Conservation (phyloP, 257 asterid species). For the Parsonsia alboflavescens region DNA sequence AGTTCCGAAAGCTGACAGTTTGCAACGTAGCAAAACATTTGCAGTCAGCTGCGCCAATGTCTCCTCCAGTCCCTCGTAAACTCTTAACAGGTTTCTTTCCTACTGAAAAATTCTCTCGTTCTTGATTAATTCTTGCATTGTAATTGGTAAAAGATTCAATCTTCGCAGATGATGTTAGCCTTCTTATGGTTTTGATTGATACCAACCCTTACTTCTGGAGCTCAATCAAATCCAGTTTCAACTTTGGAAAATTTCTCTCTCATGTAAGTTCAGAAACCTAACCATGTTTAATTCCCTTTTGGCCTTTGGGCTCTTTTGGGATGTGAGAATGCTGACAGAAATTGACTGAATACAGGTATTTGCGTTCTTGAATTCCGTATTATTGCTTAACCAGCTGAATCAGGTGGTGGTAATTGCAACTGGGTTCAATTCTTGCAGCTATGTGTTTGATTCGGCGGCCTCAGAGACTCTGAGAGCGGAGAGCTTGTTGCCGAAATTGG, state of each 20-base stretch:
- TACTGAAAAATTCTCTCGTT: not conserved
- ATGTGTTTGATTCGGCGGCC: constrained; percentile 65
- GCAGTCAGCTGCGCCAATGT: constrained; percentile 13
- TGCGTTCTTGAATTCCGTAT: constrained; percentile 72
- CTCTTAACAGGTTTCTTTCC: constrained; percentile 16
- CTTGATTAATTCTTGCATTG: not conserved
- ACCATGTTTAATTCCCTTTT: not conserved
- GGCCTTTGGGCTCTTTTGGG: not conserved
- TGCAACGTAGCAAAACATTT: not conserved
- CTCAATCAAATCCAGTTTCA: constrained; percentile 48
- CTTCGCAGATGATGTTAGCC: constrained; percentile 76
- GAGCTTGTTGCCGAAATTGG: constrained; percentile 57
- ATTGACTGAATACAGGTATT: constrained; percentile 45
- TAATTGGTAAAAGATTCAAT: not conserved
- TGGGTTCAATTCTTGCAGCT: constrained; percentile 68
- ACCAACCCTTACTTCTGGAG: constrained; percentile 86
- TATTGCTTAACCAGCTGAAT: constrained; percentile 69
- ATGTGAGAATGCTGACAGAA: not conserved
- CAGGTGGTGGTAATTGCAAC: constrained; percentile 85
- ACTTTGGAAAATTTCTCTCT: constrained; percentile 66
- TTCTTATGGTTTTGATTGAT: constrained; percentile 74
- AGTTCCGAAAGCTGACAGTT: not conserved
- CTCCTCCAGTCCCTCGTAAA: constrained; percentile 22
- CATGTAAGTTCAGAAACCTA: constrained; percentile 39
- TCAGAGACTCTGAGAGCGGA: constrained; percentile 58